A percentile compares a stretch with the other conserved stretches of the same genome.
phyloP scores from a whole-genome alignment of 441 rosid genomes.

The Corymbia calophylla region DNA sequence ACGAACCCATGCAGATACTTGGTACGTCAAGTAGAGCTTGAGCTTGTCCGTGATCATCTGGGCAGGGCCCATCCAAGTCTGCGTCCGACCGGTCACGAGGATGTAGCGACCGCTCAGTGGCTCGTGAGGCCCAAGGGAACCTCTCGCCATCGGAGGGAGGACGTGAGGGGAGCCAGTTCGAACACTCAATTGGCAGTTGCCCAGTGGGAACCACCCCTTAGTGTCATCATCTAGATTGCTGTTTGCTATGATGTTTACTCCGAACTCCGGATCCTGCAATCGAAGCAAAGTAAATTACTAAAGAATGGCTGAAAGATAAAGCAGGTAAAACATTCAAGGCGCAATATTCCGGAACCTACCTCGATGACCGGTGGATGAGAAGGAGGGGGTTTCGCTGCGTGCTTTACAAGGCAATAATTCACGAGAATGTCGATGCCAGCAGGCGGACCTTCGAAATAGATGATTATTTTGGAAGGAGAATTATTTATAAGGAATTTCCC shows the following conservation, averaged over 20 bases:
- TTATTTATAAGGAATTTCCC: constrained; percentile 83
- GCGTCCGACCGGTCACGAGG: constrained; percentile 59
- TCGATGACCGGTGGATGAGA: constrained; percentile 55
- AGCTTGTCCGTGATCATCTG: constrained; percentile 76
- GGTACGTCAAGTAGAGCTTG: constrained; percentile 76
- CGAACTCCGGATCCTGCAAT: constrained; percentile 59
- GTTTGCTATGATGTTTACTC: constrained; percentile 59
- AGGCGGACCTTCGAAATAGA: constrained; percentile 89
- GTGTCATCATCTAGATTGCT: constrained; percentile 48
- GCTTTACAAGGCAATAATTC: constrained; percentile 55
- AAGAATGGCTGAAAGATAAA: neutral
- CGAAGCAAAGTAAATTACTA: neutral
- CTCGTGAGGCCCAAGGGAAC: constrained; percentile 58
- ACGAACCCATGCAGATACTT: constrained; percentile 91
- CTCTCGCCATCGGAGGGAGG: constrained; percentile 86
- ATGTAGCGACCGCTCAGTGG: constrained; percentile 68
- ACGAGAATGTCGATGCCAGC: constrained; percentile 80
- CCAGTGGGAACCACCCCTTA: constrained; percentile 80
- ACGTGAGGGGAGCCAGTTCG: constrained; percentile 74
- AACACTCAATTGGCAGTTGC: constrained; percentile 54
- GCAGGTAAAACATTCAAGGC: neutral
- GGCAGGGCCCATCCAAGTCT: constrained; percentile 96
- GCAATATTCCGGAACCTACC: constrained; percentile 27
- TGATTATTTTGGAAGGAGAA: constrained; percentile 49
- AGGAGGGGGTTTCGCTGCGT: constrained; percentile 60